Base-by-base conservation (phyloP, 257 asterid species). In the Scutellaria minor region DNA sequence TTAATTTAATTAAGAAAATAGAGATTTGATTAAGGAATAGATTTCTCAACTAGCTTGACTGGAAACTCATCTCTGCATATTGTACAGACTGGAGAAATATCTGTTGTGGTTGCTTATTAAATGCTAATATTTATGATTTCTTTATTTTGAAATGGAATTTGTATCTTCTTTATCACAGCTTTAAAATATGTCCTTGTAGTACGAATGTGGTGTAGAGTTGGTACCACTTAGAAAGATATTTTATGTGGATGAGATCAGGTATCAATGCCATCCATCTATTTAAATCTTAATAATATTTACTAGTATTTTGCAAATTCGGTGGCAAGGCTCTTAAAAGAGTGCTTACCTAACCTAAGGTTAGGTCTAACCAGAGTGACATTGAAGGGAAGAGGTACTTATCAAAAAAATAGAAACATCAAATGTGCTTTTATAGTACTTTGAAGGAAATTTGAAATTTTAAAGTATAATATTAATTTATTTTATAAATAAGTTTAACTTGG, bases 81-180 rank as follows among this genome's bases (percentile, higher is more conserved):
- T 85, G 90, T 86, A 85, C 81, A 85, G 83, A 80, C 82, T 71
- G 75, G 81, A 77, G 79, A 83, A 72, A 63, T 81, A 75, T 72
- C 71, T 81, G 75, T 72, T 71, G 79, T 74, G 77, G 77, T 50
- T 75, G 75, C 79, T 77, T 79, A 61, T 51, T 73, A 67, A 67
- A 18, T 77, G 41, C 72, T 77, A 73, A 67, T 71, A 40, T 69
- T 76, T 60, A 46, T 61, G 69, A 41, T 64, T 80, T 27, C 41
- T 66, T 68, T 15, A 18, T 67, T 48, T 56, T 14, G 71, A 66
- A 75, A 50, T 66, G 35, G 57, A 66, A 62, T 70, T 56, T 31
- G 18, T 59, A 40, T 52, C 44, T 9, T 50, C 46, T 42, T 8
- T 66, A 52, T 64, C 54, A 41, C 72, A 47, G 57, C 64, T 45